Base-by-base conservation (phyloP, 257 asterid genomes). In the Solanum gandarillasii region DNA sequence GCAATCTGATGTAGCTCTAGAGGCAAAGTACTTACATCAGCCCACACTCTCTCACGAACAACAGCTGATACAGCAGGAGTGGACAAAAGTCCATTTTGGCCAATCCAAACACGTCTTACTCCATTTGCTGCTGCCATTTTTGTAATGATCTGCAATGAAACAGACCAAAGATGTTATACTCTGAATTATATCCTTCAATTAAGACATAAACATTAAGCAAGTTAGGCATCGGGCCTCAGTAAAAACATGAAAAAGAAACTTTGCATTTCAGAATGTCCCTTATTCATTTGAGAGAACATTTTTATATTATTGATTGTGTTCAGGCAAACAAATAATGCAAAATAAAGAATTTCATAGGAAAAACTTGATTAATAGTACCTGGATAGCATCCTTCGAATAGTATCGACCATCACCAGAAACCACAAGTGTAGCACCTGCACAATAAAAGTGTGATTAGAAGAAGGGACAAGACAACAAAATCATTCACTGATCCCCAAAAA, bases 351-450 rank as follows among this genome's bases (percentile, higher is more conserved):
- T 75, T 82, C 87, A 75, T 89, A 36, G 39, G 35, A 25, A 41
- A 41, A 78, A 55, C 86, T 46, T 87, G 29, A 89, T 29, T 71
- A 88, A 46, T 73, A 84, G 16, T 27, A 95, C 99, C 96, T 95
- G 98, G 86, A 97, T 93, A 48, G 99, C 98, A 86, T 97, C 98
- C 94, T 95, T 95, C 13, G 99, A 97, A 84, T 48, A 97, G 92
- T 95, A 97, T 87, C 99, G 98, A 38, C 99, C 99, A 91, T 97
- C 99, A 89, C 99, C 99, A 85, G 98, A 97, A 88, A 97, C 99
- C 89, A 97, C 98, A 89, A 95, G 98, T 86, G 98, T 95, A 84
- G 98, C 99, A 87, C 98, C 98, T 95, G 92, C 87, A 91, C 67
- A 73, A 21, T 25, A 18, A 43, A 32, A 86, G 68, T 86, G 88